These are phyloP conservation scores for Apiospora saccharicola DNA, from an alignment of 2,329 filamentous ascomycete species.

Conservation along the genomic window DNA sequence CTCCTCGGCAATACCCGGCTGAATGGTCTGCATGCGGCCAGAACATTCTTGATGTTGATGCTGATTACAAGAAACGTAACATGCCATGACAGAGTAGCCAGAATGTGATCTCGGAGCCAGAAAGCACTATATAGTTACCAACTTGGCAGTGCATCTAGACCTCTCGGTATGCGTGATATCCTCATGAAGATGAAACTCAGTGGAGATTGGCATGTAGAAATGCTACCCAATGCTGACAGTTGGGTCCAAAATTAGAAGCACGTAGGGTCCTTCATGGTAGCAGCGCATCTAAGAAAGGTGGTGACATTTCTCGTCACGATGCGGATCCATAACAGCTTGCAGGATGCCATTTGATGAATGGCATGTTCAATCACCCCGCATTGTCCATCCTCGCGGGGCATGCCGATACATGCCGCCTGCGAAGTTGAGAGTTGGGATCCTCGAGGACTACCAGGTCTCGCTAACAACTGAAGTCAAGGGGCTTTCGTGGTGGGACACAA, in stretches of 20 bases:
- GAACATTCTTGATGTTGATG: neutral
- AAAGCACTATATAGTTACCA: neutral
- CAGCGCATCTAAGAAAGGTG: neutral
- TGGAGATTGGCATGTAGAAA: neutral
- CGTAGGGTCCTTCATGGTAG: neutral
- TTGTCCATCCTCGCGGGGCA: neutral
- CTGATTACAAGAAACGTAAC: neutral
- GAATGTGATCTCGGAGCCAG: neutral
- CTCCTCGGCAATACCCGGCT: neutral
- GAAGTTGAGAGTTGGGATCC: neutral
- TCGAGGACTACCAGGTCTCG: neutral
- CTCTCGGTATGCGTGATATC: neutral
- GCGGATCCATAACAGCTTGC: neutral
- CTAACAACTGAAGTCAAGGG: too few species aligned
- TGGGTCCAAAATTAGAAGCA: slow-evolving; percentile 14
- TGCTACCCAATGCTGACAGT: slow-evolving; percentile 1
- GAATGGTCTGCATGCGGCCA: neutral
- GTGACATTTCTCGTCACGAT: neutral
- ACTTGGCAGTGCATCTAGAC: neutral
- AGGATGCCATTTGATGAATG: slow-evolving; percentile 18
- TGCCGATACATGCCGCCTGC: neutral
- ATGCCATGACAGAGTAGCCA: neutral
- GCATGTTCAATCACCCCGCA: slow-evolving; percentile 5
- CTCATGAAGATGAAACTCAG: neutral
- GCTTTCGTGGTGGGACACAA: neutral